A percentile compares a stretch with the other conserved stretches of the same genome.
Evolutionary conservation across 805 yeast genomes (phyloP).

Genomic region (Kodamaea sagamina): DNA sequence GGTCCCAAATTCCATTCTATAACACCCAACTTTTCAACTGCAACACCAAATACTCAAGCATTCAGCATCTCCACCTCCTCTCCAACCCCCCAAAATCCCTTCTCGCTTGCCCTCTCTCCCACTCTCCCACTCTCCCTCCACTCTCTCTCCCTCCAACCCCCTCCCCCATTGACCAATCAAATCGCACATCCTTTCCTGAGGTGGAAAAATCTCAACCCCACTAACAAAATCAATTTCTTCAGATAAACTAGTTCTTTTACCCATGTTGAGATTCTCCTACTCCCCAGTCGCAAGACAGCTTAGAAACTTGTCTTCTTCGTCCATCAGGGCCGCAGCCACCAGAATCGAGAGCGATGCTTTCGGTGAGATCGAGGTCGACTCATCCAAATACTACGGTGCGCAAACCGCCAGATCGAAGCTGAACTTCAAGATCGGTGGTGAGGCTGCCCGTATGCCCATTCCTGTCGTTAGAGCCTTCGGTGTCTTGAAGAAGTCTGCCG

Average conservation of each 20-base stretch:
- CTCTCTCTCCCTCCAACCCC: too few species aligned
- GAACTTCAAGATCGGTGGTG: slow-evolving; percentile 96
- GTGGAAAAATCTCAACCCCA: slow-evolving; percentile 1
- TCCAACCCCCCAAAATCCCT: too few species aligned
- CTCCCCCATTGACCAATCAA: slow-evolving; percentile 1
- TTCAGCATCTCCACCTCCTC: too few species aligned
- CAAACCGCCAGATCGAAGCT: slow-evolving; percentile 92
- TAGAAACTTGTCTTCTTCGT: slow-evolving; percentile 34
- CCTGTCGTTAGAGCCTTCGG: slow-evolving; percentile 94
- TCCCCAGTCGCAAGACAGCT: slow-evolving; percentile 18
- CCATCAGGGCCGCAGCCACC: slow-evolving; percentile 21
- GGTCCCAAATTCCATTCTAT: too few species aligned
- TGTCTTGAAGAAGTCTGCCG: slow-evolving; percentile 89
- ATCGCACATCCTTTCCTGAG: not conserved
- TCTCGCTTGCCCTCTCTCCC: too few species aligned
- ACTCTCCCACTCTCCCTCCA: too few species aligned
- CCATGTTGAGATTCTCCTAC: slow-evolving; percentile 31
- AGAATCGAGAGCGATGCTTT: slow-evolving; percentile 94
- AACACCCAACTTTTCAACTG: too few species aligned
- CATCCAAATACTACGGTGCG: slow-evolving; percentile 94
- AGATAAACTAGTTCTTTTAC: slow-evolving; percentile 7
- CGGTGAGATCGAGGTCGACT: slow-evolving; percentile 91
- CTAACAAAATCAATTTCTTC: not conserved
- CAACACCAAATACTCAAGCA: too few species aligned
- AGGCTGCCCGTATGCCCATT: slow-evolving; percentile 84